These are phyloP conservation scores for Chlorella sp. DNA, from an alignment of 139 green algal genomes.

Conservation along the genomic window DNA sequence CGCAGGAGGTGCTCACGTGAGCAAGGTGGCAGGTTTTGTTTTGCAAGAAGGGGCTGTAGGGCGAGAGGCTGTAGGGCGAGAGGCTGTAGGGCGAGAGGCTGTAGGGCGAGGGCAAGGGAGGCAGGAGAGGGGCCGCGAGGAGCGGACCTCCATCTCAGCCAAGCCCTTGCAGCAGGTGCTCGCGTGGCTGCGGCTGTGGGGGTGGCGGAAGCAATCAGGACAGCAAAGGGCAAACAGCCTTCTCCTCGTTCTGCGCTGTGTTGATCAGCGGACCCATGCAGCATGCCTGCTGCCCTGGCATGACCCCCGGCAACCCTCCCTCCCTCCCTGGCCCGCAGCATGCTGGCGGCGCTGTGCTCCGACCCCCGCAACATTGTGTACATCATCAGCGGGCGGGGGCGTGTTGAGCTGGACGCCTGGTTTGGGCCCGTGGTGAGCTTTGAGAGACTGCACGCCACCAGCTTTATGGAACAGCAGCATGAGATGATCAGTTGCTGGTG, in stretches of 20 bases:
- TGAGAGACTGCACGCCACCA: too few species aligned
- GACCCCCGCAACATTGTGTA: conserved; percentile 88
- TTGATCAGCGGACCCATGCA: too few species aligned
- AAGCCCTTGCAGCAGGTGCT: too few species aligned
- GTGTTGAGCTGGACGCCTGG: conserved; percentile 82
- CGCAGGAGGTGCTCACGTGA: conserved; percentile 26
- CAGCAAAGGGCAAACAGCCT: too few species aligned
- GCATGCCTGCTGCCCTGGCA: neutral
- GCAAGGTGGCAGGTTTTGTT: neutral
- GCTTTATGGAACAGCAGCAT: too few species aligned
- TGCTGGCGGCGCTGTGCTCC: conserved; percentile 72
- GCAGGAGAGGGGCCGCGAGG: too few species aligned
- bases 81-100: neutral
- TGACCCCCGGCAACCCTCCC: neutral
- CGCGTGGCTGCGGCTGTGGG: too few species aligned
- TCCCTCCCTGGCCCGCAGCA: conserved; percentile 52
- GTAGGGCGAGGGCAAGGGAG: neutral
- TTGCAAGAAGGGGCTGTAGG: neutral
- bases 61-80: neutral
- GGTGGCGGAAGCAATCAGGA: too few species aligned
- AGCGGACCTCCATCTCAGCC: too few species aligned
- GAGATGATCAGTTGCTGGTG: too few species aligned
- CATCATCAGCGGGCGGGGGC: conserved; percentile 87
- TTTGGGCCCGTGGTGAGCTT: conserved; percentile 77
- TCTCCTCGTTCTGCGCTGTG: too few species aligned